Conservation (phyloP, 108 stramenopile species). For the Hondaea fermentalgiana region DNA sequence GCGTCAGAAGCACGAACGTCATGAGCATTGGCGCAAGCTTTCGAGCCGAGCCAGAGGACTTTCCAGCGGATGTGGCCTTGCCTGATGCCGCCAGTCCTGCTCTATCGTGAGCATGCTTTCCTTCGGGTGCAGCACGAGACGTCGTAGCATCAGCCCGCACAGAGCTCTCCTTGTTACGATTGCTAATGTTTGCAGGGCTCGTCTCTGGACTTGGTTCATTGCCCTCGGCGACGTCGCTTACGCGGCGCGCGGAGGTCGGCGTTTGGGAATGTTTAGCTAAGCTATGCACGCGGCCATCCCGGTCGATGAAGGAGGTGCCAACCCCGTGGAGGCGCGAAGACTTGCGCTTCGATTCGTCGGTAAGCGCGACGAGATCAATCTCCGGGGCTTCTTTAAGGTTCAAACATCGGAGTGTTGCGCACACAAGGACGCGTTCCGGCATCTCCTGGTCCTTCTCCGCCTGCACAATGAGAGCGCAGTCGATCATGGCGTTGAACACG, state of each 20-base stretch:
- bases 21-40: too few species aligned
- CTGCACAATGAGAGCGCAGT: background rate
- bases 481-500: background rate
- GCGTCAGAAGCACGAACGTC: too few species aligned
- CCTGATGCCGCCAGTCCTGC: too few species aligned
- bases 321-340: background rate
- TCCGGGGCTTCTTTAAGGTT: background rate
- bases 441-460: slow-evolving; percentile 15
- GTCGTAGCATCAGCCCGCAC: too few species aligned
- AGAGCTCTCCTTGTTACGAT: too few species aligned
- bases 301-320: slow-evolving; percentile 2
- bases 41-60: too few species aligned
- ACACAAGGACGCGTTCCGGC: slow-evolving; percentile 6
- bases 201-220: too few species aligned
- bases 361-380: background rate
- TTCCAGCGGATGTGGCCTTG: too few species aligned
- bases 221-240: too few species aligned
- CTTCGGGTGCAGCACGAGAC: too few species aligned
- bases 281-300: background rate
- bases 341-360: background rate
- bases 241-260: background rate
- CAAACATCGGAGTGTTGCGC: background rate
- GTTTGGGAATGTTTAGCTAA: background rate
- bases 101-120: too few species aligned
- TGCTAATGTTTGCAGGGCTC: too few species aligned